Evolutionary conservation across 2,329 filamentous ascomycete genomes (phyloP).

Genomic region (Neofusicoccum parvum): DNA sequence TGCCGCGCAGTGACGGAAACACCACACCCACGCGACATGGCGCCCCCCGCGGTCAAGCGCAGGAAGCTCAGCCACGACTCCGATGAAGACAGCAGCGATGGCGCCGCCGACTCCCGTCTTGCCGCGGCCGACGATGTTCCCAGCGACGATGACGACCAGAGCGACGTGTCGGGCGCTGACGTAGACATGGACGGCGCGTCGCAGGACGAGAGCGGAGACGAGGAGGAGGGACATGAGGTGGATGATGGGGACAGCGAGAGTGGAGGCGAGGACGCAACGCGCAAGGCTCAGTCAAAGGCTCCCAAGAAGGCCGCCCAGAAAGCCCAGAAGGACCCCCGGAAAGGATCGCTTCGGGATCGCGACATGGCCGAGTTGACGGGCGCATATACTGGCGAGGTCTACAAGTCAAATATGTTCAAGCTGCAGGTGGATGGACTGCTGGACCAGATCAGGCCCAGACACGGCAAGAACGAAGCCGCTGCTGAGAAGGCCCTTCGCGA

Average conservation of each 20-base stretch:
- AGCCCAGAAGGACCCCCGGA: slow-evolving; percentile 13
- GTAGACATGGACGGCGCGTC: slow-evolving; percentile 26
- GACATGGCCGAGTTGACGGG: slow-evolving; percentile 31
- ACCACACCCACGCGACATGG: slow-evolving; percentile 30
- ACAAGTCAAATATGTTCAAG: slow-evolving; percentile 69
- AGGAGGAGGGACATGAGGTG: slow-evolving; percentile 20
- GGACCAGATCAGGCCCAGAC: slow-evolving; percentile 58
- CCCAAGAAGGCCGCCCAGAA: slow-evolving; percentile 22
- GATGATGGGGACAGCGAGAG: slow-evolving; percentile 16
- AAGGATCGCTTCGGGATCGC: slow-evolving; percentile 6
- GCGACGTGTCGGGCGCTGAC: slow-evolving; percentile 12
- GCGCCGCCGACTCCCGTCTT: slow-evolving; percentile 22
- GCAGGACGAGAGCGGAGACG: slow-evolving; percentile 21
- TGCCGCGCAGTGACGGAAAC: neutral
- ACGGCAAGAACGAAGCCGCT: slow-evolving; percentile 57
- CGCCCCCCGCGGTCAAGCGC: slow-evolving; percentile 45
- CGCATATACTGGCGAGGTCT: slow-evolving; percentile 56
- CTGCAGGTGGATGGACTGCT: slow-evolving; percentile 67
- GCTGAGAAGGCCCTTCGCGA: slow-evolving; percentile 58
- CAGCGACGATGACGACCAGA: slow-evolving; percentile 23
- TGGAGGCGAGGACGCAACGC: slow-evolving; percentile 10
- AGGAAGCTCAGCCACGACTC: slow-evolving; percentile 49
- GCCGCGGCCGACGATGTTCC: neutral
- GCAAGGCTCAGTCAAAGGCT: neutral
- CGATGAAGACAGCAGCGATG: slow-evolving; percentile 32